Evolutionary conservation across 768 basidiomycete genomes (phyloP).

Genomic region (Leccinum subtestaceum): DNA sequence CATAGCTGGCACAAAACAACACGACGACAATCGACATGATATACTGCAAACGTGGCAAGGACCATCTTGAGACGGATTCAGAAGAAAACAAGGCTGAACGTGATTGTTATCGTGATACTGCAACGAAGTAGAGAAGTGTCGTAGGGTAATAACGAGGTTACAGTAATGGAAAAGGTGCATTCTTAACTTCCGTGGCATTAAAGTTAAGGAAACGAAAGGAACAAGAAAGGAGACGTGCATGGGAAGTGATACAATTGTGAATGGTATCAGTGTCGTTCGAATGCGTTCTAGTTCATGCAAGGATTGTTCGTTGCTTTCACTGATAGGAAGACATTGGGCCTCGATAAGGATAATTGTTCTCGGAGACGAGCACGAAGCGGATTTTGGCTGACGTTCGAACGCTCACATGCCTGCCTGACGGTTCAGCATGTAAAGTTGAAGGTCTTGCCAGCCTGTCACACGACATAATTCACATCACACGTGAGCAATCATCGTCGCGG

Average conservation of each 20-base stretch:
- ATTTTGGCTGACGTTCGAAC: neutral
- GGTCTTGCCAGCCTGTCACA: constrained; percentile 70
- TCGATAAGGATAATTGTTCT: neutral
- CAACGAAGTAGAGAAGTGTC: constrained; percentile 8
- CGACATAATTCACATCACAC: neutral
- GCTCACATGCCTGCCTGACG: constrained; percentile 65
- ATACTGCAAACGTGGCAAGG: constrained; percentile 16
- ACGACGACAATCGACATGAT: constrained; percentile 22
- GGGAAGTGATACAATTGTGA: constrained; percentile 24
- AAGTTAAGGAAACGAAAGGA: constrained; percentile 3
- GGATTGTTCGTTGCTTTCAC: constrained; percentile 18
- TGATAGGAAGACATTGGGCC: constrained; percentile 9
- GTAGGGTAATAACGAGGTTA: constrained; percentile 14
- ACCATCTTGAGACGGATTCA: constrained; percentile 5
- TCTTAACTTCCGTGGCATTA: constrained; percentile 1
- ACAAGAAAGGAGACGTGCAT: constrained; percentile 15
- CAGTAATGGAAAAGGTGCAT: neutral
- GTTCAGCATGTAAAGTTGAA: constrained; percentile 72
- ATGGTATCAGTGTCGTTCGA: constrained; percentile 25
- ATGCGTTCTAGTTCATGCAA: constrained; percentile 30
- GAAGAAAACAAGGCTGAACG: neutral
- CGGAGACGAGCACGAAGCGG: neutral
- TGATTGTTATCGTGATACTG: constrained; percentile 3
- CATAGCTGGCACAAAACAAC: constrained; percentile 29
- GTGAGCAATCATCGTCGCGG: constrained; percentile 4